Evolutionary conservation across 2,329 filamentous ascomycete genomes (phyloP), one percentile per base, ranked within the genome.

Genomic region (Bipolaris victoriae): DNA sequence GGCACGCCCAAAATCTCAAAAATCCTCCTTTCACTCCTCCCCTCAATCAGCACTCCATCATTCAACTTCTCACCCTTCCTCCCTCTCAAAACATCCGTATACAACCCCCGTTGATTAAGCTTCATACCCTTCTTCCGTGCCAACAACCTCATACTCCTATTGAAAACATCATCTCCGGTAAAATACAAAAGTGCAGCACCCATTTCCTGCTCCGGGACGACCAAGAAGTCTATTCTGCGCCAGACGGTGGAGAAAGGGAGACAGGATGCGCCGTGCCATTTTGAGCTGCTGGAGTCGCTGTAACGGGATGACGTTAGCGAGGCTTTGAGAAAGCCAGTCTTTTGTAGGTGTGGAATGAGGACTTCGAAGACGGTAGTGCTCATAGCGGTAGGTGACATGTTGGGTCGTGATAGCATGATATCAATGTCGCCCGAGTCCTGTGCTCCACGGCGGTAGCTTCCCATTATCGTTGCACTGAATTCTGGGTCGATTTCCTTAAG

Each of bases 91-190:
- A 91, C 87, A 73, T 91, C 84, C 65, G 81, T 84, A 67, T 88
- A 97, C 53, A 98, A 74, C 0, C 92, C 94, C 29, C 84, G 82
- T 76, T 97, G 93, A 66, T 97, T 97, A 52, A 98, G 73, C 49
- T 90, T 80, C 91, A 96, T 92, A 0, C 87, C 86, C 77, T 91
- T 95, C 76, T 87, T 92, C 37, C 87, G 86, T 13, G 92, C 92
- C 62, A 97, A 75, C 15, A 96, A 77, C 62, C 94, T 81, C 74
- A 97, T 85, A 70, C 91, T 96, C 15, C 93, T 83, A 74, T 97
- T 97, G 79, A 97, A 97, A 33, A 97, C 89, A 72, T 97, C 93
- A 65, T 97, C 95, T 1, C 94, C 94, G 0, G 94, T 97, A 70
- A 97, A 98, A 72, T 97, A 97, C n/a, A 97, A 84, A 60, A 97